phyloP scores from a whole-genome alignment of 1,139 yeast genomes.

The Lodderomyces jiufengensis region DNA sequence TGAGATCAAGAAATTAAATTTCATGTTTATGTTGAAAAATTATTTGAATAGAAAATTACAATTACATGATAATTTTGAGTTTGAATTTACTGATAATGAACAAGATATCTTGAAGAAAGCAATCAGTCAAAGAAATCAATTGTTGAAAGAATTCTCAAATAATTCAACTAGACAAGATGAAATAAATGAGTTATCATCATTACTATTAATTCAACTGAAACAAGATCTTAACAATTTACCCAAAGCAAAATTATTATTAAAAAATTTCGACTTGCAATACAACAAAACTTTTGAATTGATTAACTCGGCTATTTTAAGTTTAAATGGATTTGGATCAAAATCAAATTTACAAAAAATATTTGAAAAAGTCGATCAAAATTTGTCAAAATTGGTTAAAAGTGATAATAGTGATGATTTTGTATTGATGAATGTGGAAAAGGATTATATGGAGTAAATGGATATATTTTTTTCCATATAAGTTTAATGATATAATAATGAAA shows the following conservation, averaged over 20 bases:
- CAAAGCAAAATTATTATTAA: conserved; percentile 17
- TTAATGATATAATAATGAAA: too few species aligned
- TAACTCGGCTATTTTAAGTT: conserved; percentile 27
- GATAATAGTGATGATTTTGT: conserved; percentile 34
- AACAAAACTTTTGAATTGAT: conserved; percentile 19
- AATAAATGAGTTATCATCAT: conserved; percentile 26
- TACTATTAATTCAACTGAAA: conserved; percentile 26
- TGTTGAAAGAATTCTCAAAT: conserved; percentile 29
- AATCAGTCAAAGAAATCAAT: conserved; percentile 42
- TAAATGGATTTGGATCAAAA: conserved; percentile 27
- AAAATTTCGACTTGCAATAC: conserved; percentile 2
- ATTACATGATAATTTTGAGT: conserved; percentile 16
- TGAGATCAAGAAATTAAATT: conserved; percentile 49
- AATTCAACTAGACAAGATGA: conserved; percentile 12
- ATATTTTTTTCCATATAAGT: background rate
- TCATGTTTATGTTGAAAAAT: conserved; percentile 31
- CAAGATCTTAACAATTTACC: conserved; percentile 24
- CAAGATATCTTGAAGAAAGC: conserved; percentile 16
- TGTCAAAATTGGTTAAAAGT: conserved; percentile 27
- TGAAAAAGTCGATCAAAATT: conserved; percentile 30
- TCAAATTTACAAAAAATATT: conserved; percentile 36
- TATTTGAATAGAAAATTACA: conserved; percentile 21
- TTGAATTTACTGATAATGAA: conserved; percentile 12
- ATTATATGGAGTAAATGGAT: conserved; percentile 24
- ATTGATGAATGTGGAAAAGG: conserved; percentile 39